These are phyloP conservation scores for Alliaria petiolata DNA, from an alignment of 345 rosid genomes.

Conservation along the genomic window DNA sequence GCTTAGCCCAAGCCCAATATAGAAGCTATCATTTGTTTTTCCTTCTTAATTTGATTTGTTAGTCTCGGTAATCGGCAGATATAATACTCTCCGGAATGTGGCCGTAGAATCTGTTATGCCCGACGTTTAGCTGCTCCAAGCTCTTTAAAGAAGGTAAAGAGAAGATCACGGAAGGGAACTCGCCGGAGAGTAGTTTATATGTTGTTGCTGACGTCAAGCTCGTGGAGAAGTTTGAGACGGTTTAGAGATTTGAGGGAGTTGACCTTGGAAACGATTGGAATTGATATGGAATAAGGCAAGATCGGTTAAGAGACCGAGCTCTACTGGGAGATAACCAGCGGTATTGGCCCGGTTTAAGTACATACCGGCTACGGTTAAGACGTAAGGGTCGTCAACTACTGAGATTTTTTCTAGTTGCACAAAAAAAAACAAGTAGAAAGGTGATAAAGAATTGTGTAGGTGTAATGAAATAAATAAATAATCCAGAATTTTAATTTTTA, in stretches of 20 bases:
- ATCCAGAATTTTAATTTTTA: too few relatives aligned
- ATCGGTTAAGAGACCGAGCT: slow-evolving; percentile 76
- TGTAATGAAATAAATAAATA: too few relatives aligned
- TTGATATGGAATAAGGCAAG: slow-evolving; percentile 76
- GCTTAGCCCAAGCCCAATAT: neutral
- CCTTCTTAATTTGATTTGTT: neutral
- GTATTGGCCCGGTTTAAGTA: slow-evolving; percentile 75
- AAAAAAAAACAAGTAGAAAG: too few relatives aligned
- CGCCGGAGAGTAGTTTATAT: slow-evolving; percentile 51
- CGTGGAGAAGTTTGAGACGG: slow-evolving; percentile 48
- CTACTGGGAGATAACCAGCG: slow-evolving; percentile 55
- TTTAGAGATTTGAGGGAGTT: slow-evolving; percentile 48
- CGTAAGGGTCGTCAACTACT: slow-evolving; percentile 47
- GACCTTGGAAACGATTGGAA: slow-evolving; percentile 64
- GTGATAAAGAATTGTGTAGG: too few relatives aligned
- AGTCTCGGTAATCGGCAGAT: too few relatives aligned
- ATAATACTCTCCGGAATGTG: too few relatives aligned
- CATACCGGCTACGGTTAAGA: slow-evolving; percentile 69
- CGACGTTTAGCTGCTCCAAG: too few relatives aligned
- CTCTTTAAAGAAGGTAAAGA: slow-evolving; percentile 58
- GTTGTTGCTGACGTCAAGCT: slow-evolving; percentile 83
- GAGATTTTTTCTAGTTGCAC: too few relatives aligned
- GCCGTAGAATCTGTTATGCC: too few relatives aligned
- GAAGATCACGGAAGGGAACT: slow-evolving; percentile 64
- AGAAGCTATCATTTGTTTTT: neutral